These are phyloP conservation scores for Trichoderma oligosporum DNA, from an alignment of 2,329 filamentous ascomycete genomes.

Conservation along the genomic window DNA sequence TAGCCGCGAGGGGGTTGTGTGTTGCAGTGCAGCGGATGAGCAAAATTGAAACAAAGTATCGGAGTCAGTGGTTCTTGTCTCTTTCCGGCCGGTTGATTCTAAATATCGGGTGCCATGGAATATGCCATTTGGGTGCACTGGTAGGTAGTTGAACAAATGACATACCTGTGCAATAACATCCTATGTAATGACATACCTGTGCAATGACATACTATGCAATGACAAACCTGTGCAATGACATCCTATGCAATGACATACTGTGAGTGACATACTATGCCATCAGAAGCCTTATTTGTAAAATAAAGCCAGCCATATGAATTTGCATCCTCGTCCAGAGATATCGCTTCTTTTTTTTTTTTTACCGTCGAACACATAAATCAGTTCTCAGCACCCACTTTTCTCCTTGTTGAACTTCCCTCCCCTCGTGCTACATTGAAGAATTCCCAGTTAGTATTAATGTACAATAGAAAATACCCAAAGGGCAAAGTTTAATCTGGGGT, in stretches of 20 bases:
- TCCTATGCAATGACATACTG: no score
- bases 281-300: no score
- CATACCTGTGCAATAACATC: slow-evolving; percentile 37
- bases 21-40: slow-evolving; percentile 5
- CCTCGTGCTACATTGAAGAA: slow-evolving; percentile 61
- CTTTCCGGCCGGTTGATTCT: slow-evolving; percentile 43
- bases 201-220: no score
- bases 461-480: background rate
- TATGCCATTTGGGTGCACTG: slow-evolving; percentile 43
- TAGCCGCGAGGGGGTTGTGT: background rate
- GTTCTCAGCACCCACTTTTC: slow-evolving; percentile 91
- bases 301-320: no score
- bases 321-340: no score
- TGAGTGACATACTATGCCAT: no score
- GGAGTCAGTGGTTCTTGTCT: slow-evolving; percentile 42
- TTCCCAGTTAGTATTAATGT: slow-evolving; percentile 26
- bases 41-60: slow-evolving; percentile 23
- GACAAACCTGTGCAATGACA: no score
- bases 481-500: slow-evolving; percentile 12
- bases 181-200: no score
- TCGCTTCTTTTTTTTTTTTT: background rate
- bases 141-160: slow-evolving; percentile 41
- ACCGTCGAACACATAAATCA: slow-evolving; percentile 63
- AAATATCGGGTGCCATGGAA: slow-evolving; percentile 41
- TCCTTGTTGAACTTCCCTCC: slow-evolving; percentile 69